Evolutionary conservation across 2,329 filamentous ascomycete genomes (phyloP).

Genomic region (Coniosporium tulheliwenetii): DNA sequence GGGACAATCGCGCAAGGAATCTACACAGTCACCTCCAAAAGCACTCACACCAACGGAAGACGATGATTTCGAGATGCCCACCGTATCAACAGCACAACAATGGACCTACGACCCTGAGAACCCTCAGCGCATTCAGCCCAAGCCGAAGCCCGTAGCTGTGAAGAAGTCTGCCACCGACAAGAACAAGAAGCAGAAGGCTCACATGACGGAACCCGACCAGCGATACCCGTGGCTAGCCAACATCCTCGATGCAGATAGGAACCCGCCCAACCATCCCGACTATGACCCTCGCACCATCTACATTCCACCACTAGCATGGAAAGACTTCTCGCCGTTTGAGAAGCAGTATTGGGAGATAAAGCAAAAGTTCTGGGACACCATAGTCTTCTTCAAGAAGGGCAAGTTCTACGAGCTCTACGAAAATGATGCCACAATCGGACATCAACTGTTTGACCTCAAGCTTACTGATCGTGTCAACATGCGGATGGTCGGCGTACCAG

Average conservation of each 20-base stretch:
- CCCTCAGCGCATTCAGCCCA: constrained; percentile 32
- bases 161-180: constrained; percentile 14
- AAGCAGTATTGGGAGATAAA: constrained; percentile 99
- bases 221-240: constrained; percentile 85
- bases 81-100: constrained; percentile 59
- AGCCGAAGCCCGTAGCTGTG: constrained; percentile 16
- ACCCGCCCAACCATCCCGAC: constrained; percentile 65
- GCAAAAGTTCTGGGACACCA: constrained; percentile 90
- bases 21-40: constrained; percentile 24
- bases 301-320: constrained; percentile 67
- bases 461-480: constrained; percentile 97
- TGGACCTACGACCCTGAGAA: constrained; percentile 62
- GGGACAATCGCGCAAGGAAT: constrained; percentile 19
- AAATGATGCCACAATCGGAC: constrained; percentile 89
- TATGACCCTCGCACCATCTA: constrained; percentile 87
- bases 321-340: constrained; percentile 82
- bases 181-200: constrained; percentile 45
- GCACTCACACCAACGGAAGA: constrained; percentile 20
- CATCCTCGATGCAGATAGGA: constrained; percentile 67
- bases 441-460: constrained; percentile 94
- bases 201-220: constrained; percentile 68
- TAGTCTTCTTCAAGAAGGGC: constrained; percentile 99
- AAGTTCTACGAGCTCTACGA: constrained; percentile 99
- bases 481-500: constrained; percentile 97
- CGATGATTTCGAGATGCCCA: constrained; percentile 34